Base-by-base conservation (phyloP, 2,329 filamentous ascomycete genomes). In the Pseudocercospora fuligena region DNA sequence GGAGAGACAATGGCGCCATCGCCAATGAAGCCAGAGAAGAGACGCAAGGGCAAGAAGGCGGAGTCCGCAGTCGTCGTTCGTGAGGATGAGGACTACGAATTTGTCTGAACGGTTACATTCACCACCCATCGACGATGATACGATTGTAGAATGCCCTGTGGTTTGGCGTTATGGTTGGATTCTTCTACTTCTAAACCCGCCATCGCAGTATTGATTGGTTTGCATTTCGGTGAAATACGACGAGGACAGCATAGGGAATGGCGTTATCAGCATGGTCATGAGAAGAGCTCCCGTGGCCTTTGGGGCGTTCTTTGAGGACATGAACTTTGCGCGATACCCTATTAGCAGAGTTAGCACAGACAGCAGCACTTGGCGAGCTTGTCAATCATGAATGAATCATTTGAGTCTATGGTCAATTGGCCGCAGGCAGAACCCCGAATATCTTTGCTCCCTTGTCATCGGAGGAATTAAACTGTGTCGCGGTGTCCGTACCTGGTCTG, bases 61-160 rank as follows among this genome's bases (percentile, higher is more conserved):
- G 77, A 76, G 69, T 72, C 63, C 11, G 65, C 68, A 23, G 69
- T 69, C 19, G 56, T 61, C 19, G 68, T 76, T 31, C 74, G 68
- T 16, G 71, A 69, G 25, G 73, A 74, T 27, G 77, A 78, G 68
- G 77, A 78, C 60, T 78, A 78, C 65, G 77, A 78, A 63, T 76
- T 78, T 66, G 71, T 78, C 21, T 78, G 67, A 74, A 57, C 59
- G 62, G 46, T 16, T 1, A 61, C 56, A 19, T 19, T 9, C 8
- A 25, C 31, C 54, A 11, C 29, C 9, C 54, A 5, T 25, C 36
- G 21, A 46, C 27, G 63, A 57, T 29, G 46, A 49, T 36, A 53
- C 49, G 49, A 61, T 51, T 57, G 53, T 33, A 33, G 23, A 58
- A 23, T n/a, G 56, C 4, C n/a, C 9, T 21, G 56, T n/a, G 31